phyloP scores from a whole-genome alignment of 2,329 filamentous ascomycete genomes.

The Aspergillus brunneoviolaceus region DNA sequence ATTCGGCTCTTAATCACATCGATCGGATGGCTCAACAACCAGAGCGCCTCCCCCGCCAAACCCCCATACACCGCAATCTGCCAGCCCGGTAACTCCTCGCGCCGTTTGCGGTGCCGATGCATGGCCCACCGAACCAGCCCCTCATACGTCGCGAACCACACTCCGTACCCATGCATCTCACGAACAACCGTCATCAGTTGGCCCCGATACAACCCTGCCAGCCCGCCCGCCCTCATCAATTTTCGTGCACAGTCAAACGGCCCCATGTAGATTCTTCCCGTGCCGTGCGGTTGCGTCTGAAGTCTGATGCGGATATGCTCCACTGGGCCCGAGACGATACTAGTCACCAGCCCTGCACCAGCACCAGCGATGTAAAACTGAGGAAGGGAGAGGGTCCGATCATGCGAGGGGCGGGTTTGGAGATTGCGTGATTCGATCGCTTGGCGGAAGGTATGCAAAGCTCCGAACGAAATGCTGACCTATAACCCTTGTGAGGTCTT shows the following conservation, averaged over 20 bases:
- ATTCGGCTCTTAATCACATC: constrained; percentile 98
- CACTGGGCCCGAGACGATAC: constrained; percentile 78
- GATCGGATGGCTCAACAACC: constrained; percentile 86
- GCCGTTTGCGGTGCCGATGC: constrained; percentile 72
- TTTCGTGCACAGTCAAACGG: constrained; percentile 84
- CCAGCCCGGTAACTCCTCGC: constrained; percentile 71
- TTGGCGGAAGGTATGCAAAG: constrained; percentile 83
- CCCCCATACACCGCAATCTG: constrained; percentile 90
- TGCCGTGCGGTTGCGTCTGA: constrained; percentile 87
- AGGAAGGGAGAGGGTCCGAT: constrained; percentile 61
- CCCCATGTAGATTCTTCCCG: constrained; percentile 70
- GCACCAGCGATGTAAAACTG: constrained; percentile 88
- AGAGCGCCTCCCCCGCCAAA: constrained; percentile 86
- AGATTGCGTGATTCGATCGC: constrained; percentile 72
- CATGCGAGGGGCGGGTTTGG: constrained; percentile 25
- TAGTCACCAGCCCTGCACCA: constrained; percentile 86
- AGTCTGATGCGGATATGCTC: constrained; percentile 93
- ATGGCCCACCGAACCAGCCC: constrained; percentile 76
- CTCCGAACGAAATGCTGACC: constrained; percentile 86
- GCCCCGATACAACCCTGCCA: constrained; percentile 79
- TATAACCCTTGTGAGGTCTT: constrained; percentile 12
- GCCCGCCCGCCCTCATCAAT: constrained; percentile 63
- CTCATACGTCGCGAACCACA: constrained; percentile 77
- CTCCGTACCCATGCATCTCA: constrained; percentile 87
- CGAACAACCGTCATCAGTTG: constrained; percentile 78